Evolutionary conservation across 352 stramenopile genomes (phyloP), one percentile per base, ranked within the genome.

Genomic region (Pythium insidiosum): DNA sequence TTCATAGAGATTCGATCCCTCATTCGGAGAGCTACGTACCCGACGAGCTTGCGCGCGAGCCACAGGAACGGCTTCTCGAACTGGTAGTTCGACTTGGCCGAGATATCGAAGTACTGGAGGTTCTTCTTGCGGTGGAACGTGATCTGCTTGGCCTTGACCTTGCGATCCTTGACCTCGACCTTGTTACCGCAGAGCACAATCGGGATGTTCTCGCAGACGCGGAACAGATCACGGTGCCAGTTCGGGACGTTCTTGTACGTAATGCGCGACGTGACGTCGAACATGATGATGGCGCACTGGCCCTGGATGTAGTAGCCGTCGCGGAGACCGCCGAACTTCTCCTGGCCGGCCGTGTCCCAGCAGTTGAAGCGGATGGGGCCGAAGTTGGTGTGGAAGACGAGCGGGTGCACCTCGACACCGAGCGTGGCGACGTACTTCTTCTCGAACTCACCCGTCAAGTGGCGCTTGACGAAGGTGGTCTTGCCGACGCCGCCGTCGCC

Each of bases 61-160:
- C 96, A 99, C 49, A 99, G 77, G 79, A 99, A 99, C 38, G 97
- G 96, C 85, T 99, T 99, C 80, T 99, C 97, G 67, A 99, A 99
- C 84, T 99, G 98, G 84, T 99, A 99, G 85, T 99, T 99, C 24
- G 86, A 98, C 86, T 99, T 99, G 53, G 97, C 97, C 45, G 96
- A 99, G 63, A 99, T 99, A 79, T 99, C 97, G 58, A 99, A 99
- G 74, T 99, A 99, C 76, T 99, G 97, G 37, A 99, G 70, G 74
- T 99, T 99, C 85, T 99, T 99, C 85, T 99, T 99, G 63, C 96
- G 89, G 79, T 99, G 96, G 84, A 99, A 99, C 25, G 94, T 99
- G 59, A 99, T 99, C 74, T 99, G 96, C 84, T 99, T 99, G 42
- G 96, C 95, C 84, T 99, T 99, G 13, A 99, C 97, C 87, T 99